A percentile compares a stretch with the other conserved stretches of the same genome.
Evolutionary conservation across 2,329 filamentous ascomycete species (phyloP).

Genomic region (Cercospora sp.): DNA sequence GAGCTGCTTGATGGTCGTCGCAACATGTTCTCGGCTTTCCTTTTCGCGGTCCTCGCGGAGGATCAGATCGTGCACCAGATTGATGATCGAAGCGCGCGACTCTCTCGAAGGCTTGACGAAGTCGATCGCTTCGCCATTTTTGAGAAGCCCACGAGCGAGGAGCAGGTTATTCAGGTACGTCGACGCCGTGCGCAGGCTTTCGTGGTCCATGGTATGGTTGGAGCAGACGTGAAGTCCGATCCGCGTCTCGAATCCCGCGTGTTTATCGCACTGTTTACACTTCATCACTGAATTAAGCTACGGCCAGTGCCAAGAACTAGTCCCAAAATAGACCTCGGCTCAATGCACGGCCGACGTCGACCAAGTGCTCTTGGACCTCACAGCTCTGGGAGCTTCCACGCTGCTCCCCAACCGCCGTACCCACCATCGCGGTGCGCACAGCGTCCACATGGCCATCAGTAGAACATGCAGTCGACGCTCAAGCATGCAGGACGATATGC

Average conservation of each 20-base stretch:
- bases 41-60: constrained; percentile 90
- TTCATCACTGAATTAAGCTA: neutral
- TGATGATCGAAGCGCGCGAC: constrained; percentile 84
- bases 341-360: neutral
- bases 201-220: constrained; percentile 46
- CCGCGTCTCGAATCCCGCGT: neutral
- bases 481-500: neutral
- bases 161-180: constrained; percentile 66
- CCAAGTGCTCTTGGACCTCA: neutral
- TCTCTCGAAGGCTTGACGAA: constrained; percentile 69
- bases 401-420: neutral
- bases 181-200: constrained; percentile 61
- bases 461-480: neutral
- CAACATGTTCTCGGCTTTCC: constrained; percentile 81
- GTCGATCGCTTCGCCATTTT: constrained; percentile 71
- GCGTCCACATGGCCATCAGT: neutral
- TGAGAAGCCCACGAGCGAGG: constrained; percentile 62
- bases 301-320: neutral
- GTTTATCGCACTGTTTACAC: constrained; percentile 5
- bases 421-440: neutral
- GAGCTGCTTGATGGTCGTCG: constrained; percentile 72
- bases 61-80: constrained; percentile 90
- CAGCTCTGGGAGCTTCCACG: neutral
- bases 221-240: neutral
- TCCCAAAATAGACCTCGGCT: constrained; percentile 7